Conservation (phyloP, 192 early-diverging fungal species). For the Mortierella antarctica region DNA sequence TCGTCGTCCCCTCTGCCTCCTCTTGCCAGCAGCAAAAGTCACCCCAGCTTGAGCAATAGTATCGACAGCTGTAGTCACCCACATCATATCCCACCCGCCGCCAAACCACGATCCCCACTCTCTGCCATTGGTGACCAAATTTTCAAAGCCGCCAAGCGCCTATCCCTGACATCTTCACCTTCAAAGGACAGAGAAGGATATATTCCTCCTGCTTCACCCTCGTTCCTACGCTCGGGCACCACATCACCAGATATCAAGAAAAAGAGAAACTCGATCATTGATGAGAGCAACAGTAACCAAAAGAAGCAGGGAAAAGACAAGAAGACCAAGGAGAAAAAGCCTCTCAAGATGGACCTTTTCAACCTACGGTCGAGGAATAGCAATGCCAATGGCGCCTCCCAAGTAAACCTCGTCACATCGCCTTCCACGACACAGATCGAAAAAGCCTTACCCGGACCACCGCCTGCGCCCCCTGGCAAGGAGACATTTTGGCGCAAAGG, state of each 20-base stretch:
- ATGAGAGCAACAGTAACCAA: conserved; percentile 4
- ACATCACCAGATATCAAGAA: conserved; percentile 29
- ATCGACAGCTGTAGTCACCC: conserved; percentile 1
- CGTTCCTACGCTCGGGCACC: conserved; percentile 5
- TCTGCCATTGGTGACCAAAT: conserved; percentile 38
- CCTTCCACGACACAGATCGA: not conserved
- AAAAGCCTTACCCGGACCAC: conserved; percentile 9
- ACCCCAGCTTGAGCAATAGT: not conserved
- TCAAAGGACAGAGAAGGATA: conserved; percentile 8
- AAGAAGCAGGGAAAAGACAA: not conserved
- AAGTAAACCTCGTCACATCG: not conserved
- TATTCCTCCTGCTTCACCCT: conserved; percentile 8
- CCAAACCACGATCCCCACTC: conserved; percentile 32
- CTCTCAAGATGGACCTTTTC: conserved; percentile 35
- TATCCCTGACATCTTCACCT: conserved; percentile 29
- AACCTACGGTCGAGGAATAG: conserved; percentile 22
- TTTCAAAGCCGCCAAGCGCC: conserved; percentile 39
- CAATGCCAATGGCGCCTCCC: conserved; percentile 1
- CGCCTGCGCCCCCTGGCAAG: conserved; percentile 27
- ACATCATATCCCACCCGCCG: conserved; percentile 18
- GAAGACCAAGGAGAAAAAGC: conserved; percentile 13
- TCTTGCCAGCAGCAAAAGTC: conserved; percentile 2
- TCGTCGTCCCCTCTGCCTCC: not conserved
- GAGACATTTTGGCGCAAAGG: conserved; percentile 33
- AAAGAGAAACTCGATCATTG: conserved; percentile 17